Conservation (phyloP, 257 asterid species). For the Ilex asprella region DNA sequence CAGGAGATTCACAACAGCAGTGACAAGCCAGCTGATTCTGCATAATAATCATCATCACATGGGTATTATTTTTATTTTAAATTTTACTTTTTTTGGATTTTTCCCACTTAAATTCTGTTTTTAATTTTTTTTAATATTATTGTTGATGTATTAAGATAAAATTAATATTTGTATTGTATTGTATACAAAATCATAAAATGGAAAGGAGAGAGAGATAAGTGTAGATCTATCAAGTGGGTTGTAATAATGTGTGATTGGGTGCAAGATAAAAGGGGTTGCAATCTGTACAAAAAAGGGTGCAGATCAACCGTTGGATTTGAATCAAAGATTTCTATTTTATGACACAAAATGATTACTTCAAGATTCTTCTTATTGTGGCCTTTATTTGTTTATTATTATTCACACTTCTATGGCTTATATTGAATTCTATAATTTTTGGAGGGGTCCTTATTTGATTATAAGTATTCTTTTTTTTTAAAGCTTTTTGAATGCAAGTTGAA, state of each 20-base stretch:
- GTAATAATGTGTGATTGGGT: neutral
- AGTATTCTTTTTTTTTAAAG: too few species aligned
- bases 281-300: conserved; percentile 1
- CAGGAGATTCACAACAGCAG: neutral
- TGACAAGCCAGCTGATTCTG: neutral
- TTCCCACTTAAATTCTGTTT: neutral
- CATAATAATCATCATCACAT: neutral
- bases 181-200: neutral
- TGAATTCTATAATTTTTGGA: too few species aligned
- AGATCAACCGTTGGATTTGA: neutral
- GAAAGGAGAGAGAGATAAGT: neutral
- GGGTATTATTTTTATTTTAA: neutral
- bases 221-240: conserved; percentile 1
- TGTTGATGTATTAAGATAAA: neutral
- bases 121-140: neutral
- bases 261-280: neutral
- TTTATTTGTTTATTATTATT: too few species aligned
- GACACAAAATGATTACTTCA: neutral
- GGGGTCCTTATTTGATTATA: too few species aligned
- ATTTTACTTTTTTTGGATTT: neutral
- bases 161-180: neutral
- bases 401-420: too few species aligned
- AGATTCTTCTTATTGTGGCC: neutral
- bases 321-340: neutral
- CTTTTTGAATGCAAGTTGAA: too few species aligned